A percentile compares a stretch with the other conserved stretches of the same genome.
These are phyloP conservation scores for Sporodiniella umbellata DNA, from an alignment of 371 early-diverging fungal genomes.

Conservation along the genomic window DNA sequence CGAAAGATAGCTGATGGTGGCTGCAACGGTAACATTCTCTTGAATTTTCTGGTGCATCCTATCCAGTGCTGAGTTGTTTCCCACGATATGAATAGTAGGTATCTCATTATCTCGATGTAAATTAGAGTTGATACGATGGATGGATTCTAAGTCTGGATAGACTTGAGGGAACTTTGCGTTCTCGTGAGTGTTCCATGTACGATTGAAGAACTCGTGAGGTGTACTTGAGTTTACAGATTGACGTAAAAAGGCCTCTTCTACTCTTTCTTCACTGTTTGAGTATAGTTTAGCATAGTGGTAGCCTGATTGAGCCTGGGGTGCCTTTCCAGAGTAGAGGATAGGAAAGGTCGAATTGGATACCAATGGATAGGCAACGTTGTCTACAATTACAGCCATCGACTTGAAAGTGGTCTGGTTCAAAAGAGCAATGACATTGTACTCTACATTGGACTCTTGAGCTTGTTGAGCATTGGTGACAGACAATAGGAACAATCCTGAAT, in stretches of 20 bases:
- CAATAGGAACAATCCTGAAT: background rate
- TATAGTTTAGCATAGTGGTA: constrained; percentile 16
- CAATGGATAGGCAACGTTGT: constrained; percentile 5
- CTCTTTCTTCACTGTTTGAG: background rate
- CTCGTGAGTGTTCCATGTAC: constrained; percentile 16
- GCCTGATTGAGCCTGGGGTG: constrained; percentile 10
- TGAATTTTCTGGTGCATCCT: constrained; percentile 2
- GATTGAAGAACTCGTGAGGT: constrained; percentile 14
- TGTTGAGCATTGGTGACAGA: background rate
- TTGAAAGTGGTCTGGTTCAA: constrained; percentile 5
- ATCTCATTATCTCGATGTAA: constrained; percentile 24
- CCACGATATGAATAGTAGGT: constrained; percentile 21
- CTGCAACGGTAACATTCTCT: background rate
- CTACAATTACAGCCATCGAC: constrained; percentile 9
- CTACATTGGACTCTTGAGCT: background rate
- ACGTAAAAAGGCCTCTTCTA: constrained; percentile 12
- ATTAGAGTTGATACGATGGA: constrained; percentile 16
- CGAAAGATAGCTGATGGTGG: constrained; percentile 7
- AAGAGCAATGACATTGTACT: constrained; percentile 17
- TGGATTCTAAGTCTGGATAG: constrained; percentile 5
- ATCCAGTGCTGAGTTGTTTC: constrained; percentile 7
- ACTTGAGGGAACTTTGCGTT: constrained; percentile 5
- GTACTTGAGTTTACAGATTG: constrained; percentile 1
- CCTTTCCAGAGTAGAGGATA: constrained; percentile 13
- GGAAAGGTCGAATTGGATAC: background rate